Base-by-base conservation (phyloP, 768 basidiomycete species). In the Peribolospora baueri region DNA sequence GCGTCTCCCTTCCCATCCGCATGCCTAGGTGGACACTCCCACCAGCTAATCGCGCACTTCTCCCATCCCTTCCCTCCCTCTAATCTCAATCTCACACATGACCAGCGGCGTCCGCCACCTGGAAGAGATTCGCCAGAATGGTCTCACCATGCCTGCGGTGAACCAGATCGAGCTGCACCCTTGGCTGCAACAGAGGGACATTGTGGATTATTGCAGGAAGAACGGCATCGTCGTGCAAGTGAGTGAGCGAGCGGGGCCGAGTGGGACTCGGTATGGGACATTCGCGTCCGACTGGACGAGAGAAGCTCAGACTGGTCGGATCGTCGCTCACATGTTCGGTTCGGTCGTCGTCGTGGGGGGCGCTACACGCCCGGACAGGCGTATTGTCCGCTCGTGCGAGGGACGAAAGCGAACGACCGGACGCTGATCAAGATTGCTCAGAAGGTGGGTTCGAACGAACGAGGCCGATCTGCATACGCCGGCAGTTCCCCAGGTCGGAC, bases 61-160 rank as follows among this genome's bases (percentile, higher is more conserved):
- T 25, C 25, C 25, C 25, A 1, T 25, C 39, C 14, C 7, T 39
- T 3, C 8, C 37, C 10, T 51, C 38, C 50, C 54, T 36, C 37
- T 54, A 14, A 38, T 7, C 10, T 25, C 46, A n/a, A 13, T 5
- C n/a, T 46, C 25, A n/a, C 6, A 42, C 39, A 41, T 36, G 11
- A 45, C n/a, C 48, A 14, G 11, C 48, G 48, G 43, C 43, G 13
- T 45, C 43, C 7, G 43, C 8, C 43, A 45, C 43, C 43, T 45
- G 7, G 43, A 45, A 40, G 37, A 40, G 49, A n/a, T 41, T 36
- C 43, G 76, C 48, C 84, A 86, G 61, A 69, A 86, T 4, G 76
- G 84, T 60, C 82, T 86, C 66, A 79, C 86, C 52, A 71, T 68
- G 56, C 84, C 84, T 10, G 67, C 77, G 4, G 78, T 87, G 51